These are phyloP conservation scores for Aureobasidium melanogenum DNA, from an alignment of 2,329 filamentous ascomycete genomes.

Conservation along the genomic window DNA sequence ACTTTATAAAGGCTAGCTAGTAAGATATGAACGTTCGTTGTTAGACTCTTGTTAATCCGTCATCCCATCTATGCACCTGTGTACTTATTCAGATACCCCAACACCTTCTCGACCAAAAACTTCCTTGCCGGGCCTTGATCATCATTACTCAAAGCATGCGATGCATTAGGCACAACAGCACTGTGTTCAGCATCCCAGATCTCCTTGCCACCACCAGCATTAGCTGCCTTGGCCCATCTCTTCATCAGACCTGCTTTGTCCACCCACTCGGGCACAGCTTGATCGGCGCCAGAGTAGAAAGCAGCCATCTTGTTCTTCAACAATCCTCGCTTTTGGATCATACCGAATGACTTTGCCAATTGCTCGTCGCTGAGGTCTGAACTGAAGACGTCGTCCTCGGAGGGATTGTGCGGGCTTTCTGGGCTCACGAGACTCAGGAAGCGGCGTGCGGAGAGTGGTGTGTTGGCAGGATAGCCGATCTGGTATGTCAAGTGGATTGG, in stretches of 20 bases:
- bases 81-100: constrained; percentile 14
- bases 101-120: constrained; percentile 16
- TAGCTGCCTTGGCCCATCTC: constrained; percentile 35
- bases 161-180: constrained; percentile 39
- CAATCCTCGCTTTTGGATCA: constrained; percentile 28
- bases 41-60: background rate
- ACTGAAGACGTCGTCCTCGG: constrained; percentile 20
- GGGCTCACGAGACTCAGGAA: constrained; percentile 19
- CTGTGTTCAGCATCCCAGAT: constrained; percentile 42
- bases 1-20: background rate
- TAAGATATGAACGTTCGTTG: background rate
- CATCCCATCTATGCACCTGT: background rate
- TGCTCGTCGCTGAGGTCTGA: constrained; percentile 23
- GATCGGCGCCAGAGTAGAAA: constrained; percentile 38
- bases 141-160: constrained; percentile 40
- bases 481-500: constrained; percentile 25
- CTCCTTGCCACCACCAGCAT: constrained; percentile 24
- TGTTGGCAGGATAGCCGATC: constrained; percentile 23
- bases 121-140: constrained; percentile 35
- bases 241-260: constrained; percentile 36
- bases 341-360: constrained; percentile 24
- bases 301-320: constrained; percentile 25
- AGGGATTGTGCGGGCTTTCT: constrained; percentile 16
- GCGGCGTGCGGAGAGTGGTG: constrained; percentile 15
- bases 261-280: constrained; percentile 35